phyloP scores from a whole-genome alignment of 2,329 filamentous ascomycete species.

The Trichophyton verrucosum region DNA sequence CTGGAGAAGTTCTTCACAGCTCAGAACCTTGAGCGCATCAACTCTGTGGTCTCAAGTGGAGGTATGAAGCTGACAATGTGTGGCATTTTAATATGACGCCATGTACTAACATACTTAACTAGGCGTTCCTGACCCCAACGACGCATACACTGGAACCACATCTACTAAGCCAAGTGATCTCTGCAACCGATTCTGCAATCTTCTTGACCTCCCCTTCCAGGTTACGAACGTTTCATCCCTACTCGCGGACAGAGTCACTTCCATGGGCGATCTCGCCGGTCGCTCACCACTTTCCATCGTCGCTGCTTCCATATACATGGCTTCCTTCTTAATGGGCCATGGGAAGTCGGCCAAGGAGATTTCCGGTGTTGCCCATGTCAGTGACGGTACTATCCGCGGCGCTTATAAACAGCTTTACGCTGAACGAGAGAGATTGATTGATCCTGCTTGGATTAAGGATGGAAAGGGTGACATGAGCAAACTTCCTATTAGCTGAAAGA shows the following conservation, averaged over 20 bases:
- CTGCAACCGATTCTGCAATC: slow-evolving; percentile 78
- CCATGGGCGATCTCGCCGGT: slow-evolving; percentile 70
- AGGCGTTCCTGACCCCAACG: slow-evolving; percentile 37
- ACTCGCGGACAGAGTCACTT: slow-evolving; percentile 64
- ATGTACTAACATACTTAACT: not conserved
- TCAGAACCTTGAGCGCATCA: slow-evolving; percentile 49
- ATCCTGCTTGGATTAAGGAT: slow-evolving; percentile 59
- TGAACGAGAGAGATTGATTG: slow-evolving; percentile 60
- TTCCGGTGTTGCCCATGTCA: slow-evolving; percentile 70
- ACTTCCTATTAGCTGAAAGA: slow-evolving; percentile 44
- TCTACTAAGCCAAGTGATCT: slow-evolving; percentile 74
- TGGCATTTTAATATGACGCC: slow-evolving; percentile 1
- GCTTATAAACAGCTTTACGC: slow-evolving; percentile 82
- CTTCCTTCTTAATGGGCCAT: slow-evolving; percentile 72
- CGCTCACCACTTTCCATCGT: slow-evolving; percentile 89
- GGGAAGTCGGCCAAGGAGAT: slow-evolving; percentile 76
- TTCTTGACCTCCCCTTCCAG: slow-evolving; percentile 61
- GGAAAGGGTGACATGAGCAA: slow-evolving; percentile 59
- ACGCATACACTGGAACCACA: slow-evolving; percentile 56
- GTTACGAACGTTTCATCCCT: slow-evolving; percentile 70
- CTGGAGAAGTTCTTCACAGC: slow-evolving; percentile 78
- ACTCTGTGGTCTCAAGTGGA: slow-evolving; percentile 40
- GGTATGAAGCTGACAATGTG: slow-evolving; percentile 32
- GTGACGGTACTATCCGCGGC: slow-evolving; percentile 91
- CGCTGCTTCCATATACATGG: slow-evolving; percentile 93